Conservation (phyloP, 1,139 yeast species). For the Kodamaea derodonti region DNA sequence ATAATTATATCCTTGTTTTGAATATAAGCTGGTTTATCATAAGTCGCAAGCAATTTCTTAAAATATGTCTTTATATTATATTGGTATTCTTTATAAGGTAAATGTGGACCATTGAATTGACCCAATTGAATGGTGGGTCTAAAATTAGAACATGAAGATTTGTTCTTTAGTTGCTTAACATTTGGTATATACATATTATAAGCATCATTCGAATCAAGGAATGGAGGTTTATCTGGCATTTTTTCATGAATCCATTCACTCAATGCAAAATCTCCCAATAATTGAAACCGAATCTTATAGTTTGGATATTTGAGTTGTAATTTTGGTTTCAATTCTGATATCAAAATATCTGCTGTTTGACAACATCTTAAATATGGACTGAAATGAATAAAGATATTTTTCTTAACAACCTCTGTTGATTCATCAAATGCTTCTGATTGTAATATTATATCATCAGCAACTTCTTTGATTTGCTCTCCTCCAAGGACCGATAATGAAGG, state of each 20-base stretch:
- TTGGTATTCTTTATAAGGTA: conserved; percentile 42
- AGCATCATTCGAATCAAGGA: conserved; percentile 43
- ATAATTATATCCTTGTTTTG: conserved; percentile 36
- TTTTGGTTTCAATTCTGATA: conserved; percentile 26
- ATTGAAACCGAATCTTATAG: conserved; percentile 36
- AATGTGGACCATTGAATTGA: conserved; percentile 44
- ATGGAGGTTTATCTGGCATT: conserved; percentile 44
- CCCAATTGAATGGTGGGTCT: conserved; percentile 46
- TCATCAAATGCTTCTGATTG: conserved; percentile 24
- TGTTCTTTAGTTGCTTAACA: conserved; percentile 33
- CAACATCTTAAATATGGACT: conserved; percentile 45
- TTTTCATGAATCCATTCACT: conserved; percentile 49
- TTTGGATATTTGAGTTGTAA: conserved; percentile 26
- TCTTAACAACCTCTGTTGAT: conserved; percentile 18
- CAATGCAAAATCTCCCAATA: conserved; percentile 45
- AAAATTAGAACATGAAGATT: conserved; percentile 37
- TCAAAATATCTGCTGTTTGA: conserved; percentile 42
- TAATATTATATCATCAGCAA: conserved; percentile 27
- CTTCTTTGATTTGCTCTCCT: conserved; percentile 25
- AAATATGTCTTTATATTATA: conserved; percentile 40
- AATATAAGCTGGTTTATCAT: conserved; percentile 36
- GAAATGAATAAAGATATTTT: conserved; percentile 41
- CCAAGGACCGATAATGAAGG: conserved; percentile 37
- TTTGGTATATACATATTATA: conserved; percentile 49
- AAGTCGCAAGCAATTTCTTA: conserved; percentile 42